Evolutionary conservation across 2,329 filamentous ascomycete genomes (phyloP).

Genomic region (Plectosphaerella plurivora): DNA sequence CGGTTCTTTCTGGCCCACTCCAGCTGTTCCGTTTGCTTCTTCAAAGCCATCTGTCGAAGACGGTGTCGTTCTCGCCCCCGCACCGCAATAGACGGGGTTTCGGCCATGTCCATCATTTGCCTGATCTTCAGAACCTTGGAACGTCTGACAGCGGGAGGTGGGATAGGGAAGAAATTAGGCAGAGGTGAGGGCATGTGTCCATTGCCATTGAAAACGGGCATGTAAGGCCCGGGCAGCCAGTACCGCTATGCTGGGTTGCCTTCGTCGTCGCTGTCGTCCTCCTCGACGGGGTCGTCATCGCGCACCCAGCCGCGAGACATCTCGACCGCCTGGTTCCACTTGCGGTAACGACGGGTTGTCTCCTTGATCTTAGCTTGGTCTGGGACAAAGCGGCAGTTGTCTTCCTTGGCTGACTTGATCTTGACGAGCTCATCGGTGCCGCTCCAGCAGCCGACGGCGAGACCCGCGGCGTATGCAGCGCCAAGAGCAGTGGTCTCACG

Average conservation of each 20-base stretch:
- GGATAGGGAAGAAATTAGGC: no score
- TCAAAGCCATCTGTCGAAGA: no score
- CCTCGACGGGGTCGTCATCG: not conserved
- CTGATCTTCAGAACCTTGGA: no score
- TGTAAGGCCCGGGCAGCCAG: no score
- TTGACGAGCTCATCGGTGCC: constrained; percentile 57
- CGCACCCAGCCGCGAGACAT: constrained; percentile 53
- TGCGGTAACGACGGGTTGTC: constrained; percentile 36
- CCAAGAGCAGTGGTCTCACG: constrained; percentile 86
- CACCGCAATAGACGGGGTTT: no score
- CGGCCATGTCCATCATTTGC: no score
- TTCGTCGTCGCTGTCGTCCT: not conserved
- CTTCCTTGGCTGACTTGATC: constrained; percentile 66
- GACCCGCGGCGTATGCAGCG: constrained; percentile 84
- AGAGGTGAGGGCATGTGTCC: no score
- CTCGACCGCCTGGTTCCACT: constrained; percentile 54
- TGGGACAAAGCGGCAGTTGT: constrained; percentile 68
- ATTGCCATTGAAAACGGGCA: no score
- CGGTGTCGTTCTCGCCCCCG: no score
- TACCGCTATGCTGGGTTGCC: not conserved
- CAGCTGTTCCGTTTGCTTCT: no score
- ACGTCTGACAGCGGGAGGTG: no score
- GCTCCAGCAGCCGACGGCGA: constrained; percentile 74
- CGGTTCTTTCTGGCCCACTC: no score
- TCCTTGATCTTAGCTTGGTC: constrained; percentile 43